Base-by-base conservation (phyloP, 306 rosid species). In the Neltuma alba region DNA sequence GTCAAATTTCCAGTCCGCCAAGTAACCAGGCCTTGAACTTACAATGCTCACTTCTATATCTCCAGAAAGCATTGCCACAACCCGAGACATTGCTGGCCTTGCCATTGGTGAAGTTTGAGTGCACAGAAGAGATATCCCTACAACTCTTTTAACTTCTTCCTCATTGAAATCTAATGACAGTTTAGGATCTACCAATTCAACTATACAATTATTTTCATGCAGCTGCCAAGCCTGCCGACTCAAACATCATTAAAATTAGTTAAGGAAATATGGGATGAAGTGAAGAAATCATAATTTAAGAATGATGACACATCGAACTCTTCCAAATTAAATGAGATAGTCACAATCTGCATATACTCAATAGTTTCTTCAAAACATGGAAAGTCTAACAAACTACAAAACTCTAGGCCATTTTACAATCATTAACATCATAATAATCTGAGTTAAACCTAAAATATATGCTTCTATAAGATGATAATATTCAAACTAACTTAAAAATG, bases 1-100 rank as follows among this genome's bases (percentile, higher is more conserved):
- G 31, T 62, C 68, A 62, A 62, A 62, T 31, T 33, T 62, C 68
- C 41, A 62, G 50, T 87, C 93, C 3, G 90, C 80, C 63, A 92
- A 52, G 85, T 92, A 92, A n/a, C 92, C 93, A 7, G 94, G 94
- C 83, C 57, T 84, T 25, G 93, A 33, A 77, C 83, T 86, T 34
- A 84, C 89, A 23, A 78, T 3, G 61, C 79, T 60, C 84, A 90
- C 93, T 80, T 90, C 94, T 2, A 74, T 45, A 71, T 90, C 92
- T 83, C 97, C 93, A 1, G 88, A 69, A 72, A 92, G 90, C 94
- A 92, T 92, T 70, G 93, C 92, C 79, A 62, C 68, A 3, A 62
- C 68, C 2, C 66, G 38, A 10, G 66, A 60, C 66, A 60, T 60
- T 0, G 66, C 1, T 21, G 66, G 68, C 21, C 68, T 30, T 33